Conservation (phyloP, 305 asterid species). For the Rubia balearica region DNA sequence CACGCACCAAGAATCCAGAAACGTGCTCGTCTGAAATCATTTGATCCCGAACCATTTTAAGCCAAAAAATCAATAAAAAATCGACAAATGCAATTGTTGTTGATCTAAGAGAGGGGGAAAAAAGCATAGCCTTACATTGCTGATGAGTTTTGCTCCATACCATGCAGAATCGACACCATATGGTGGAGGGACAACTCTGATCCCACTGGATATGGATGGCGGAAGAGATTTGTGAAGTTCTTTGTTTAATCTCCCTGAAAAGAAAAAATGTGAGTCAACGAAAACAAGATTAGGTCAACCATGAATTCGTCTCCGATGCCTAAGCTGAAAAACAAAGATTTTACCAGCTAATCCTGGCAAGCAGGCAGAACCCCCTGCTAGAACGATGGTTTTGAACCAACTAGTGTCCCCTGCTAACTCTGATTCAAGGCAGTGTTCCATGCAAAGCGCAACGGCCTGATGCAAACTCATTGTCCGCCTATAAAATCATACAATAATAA, state of each 20-base stretch:
- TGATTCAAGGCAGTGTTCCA: constrained; percentile 88
- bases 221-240: constrained; percentile 56
- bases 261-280: constrained; percentile 4
- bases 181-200: constrained; percentile 82
- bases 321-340: neutral
- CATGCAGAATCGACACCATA: constrained; percentile 86
- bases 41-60: constrained; percentile 18
- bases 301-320: neutral
- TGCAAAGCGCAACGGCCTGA: constrained; percentile 81
- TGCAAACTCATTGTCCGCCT: constrained; percentile 92
- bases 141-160: constrained; percentile 88
- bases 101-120: neutral
- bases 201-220: constrained; percentile 41
- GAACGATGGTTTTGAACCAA: constrained; percentile 84
- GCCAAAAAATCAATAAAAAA: no score
- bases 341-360: constrained; percentile 96
- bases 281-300: neutral
- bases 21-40: constrained; percentile 60
- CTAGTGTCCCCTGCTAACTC: constrained; percentile 61
- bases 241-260: constrained; percentile 80
- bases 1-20: constrained; percentile 69
- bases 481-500: constrained; percentile 23
- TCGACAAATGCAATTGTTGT: neutral
- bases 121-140: constrained; percentile 59
- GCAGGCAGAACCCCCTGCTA: constrained; percentile 90